These are phyloP conservation scores for Eucalyptus erythrocorys DNA, from an alignment of 345 rosid genomes.

Conservation along the genomic window DNA sequence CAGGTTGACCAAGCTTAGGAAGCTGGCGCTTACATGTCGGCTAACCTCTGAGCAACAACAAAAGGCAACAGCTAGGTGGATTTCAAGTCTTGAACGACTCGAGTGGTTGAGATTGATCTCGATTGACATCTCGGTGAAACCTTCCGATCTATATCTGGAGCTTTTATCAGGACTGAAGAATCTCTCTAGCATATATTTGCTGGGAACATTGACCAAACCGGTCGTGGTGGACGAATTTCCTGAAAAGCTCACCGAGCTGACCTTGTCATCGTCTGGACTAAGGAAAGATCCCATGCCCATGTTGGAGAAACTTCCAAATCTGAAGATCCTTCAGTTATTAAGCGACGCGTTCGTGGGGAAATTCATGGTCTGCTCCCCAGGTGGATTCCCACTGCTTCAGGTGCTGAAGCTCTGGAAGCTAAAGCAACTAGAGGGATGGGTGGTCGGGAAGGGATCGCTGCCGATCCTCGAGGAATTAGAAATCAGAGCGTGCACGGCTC, in stretches of 20 bases:
- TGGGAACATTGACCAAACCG: not conserved
- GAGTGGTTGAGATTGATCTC: constrained; percentile 11
- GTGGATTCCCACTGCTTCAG: constrained; percentile 9
- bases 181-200: constrained; percentile 14
- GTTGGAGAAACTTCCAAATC: not conserved
- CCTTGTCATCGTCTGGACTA: constrained; percentile 12
- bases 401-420: constrained; percentile 23
- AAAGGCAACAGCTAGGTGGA: not conserved
- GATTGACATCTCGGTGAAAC: not conserved
- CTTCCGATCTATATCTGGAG: not conserved
- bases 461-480: constrained; percentile 4
- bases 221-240: not conserved
- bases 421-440: not conserved
- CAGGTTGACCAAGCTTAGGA: not conserved
- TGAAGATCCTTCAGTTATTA: constrained; percentile 11
- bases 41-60: not conserved
- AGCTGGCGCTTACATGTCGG: constrained; percentile 19
- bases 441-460: not conserved
- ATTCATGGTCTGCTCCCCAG: not conserved
- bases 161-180: not conserved
- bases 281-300: constrained; percentile 6
- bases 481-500: not conserved
- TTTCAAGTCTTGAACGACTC: not conserved
- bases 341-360: constrained; percentile 5
- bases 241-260: constrained; percentile 3